Base-by-base conservation (phyloP, 2,329 filamentous ascomycete species). In the Aspergillus ochraceus region DNA sequence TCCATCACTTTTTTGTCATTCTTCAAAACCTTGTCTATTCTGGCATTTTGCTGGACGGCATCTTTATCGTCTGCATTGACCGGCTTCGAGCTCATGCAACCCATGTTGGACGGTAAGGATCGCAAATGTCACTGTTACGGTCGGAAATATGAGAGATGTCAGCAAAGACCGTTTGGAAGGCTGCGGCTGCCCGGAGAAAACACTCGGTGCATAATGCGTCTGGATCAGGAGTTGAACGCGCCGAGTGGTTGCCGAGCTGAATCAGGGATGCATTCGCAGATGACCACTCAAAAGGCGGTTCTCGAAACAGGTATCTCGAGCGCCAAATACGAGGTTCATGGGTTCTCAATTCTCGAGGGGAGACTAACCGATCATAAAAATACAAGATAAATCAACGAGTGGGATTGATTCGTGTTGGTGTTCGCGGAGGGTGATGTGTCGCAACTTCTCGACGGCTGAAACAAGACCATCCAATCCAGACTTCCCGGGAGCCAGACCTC, bases 1-100 rank as follows among this genome's bases (percentile, higher is more conserved):
- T 89, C 81, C 83, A 95, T 84, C 67, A 84, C 85, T 84, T 95
- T 97, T 81, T 94, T 92, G 80, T 98, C 95, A 69, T 88, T 86
- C 63, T 91, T 89, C 69, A 99, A 86, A 70, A 86, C 81, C 78
- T 90, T 91, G 74, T 99, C 95, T 68, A 99, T 92, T 75, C 95
- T 91, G 68, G 76, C 76, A 72, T 77, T 81, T 30, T 74, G 74
- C 61, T 75, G 75, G 20, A 70, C 47, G 17, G 77, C 77, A 24
- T 79, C 75, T 68, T 75, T 79, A 55, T 80, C 78, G 58, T 67
- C 70, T 59, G 68, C 62, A 45, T 77, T 76, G 49, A 71, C 65
- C 54, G 71, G 69, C 60, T 79, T 79, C 11, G 79, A 80, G 57
- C 70, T 74, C 60, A 75, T 73, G 61, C 79, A 81, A 64, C 79